Percentiles rank a stretch among this genome's conserved stretches.
Conservation (phyloP, 768 basidiomycete species). For the Fibroporia radiculosa region DNA sequence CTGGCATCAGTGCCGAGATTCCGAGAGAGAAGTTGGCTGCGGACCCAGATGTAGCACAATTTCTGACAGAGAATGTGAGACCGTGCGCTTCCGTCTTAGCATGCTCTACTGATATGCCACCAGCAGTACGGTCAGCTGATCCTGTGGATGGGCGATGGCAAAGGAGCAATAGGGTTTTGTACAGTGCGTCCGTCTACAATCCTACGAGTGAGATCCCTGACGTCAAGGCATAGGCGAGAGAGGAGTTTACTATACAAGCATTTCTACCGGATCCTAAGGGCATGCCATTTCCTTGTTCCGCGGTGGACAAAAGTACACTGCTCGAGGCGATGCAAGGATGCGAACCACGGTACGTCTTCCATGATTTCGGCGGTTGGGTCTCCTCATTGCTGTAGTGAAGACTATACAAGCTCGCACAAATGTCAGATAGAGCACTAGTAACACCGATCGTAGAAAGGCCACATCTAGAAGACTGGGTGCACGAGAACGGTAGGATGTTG, state of each 20-base stretch:
- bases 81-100: no score
- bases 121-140: not conserved
- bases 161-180: conserved; percentile 13
- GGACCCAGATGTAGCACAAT: not conserved
- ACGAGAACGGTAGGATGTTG: conserved; percentile 17
- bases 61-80: not conserved
- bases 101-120: no score
- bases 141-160: not conserved
- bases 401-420: conserved; percentile 11
- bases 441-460: conserved; percentile 8
- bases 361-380: not conserved
- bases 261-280: not conserved
- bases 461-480: conserved; percentile 25
- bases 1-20: not conserved
- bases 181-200: no score
- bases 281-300: not conserved
- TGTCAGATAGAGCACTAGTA: not conserved
- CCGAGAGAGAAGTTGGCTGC: not conserved
- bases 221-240: not conserved
- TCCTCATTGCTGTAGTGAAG: no score
- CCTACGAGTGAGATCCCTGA: no score
- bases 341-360: conserved; percentile 12
- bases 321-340: conserved; percentile 8
- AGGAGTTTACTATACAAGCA: not conserved
- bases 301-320: not conserved